Evolutionary conservation across 176 grass and related monocot genomes (phyloP).

Genomic region (Cymbopogon citratus): DNA sequence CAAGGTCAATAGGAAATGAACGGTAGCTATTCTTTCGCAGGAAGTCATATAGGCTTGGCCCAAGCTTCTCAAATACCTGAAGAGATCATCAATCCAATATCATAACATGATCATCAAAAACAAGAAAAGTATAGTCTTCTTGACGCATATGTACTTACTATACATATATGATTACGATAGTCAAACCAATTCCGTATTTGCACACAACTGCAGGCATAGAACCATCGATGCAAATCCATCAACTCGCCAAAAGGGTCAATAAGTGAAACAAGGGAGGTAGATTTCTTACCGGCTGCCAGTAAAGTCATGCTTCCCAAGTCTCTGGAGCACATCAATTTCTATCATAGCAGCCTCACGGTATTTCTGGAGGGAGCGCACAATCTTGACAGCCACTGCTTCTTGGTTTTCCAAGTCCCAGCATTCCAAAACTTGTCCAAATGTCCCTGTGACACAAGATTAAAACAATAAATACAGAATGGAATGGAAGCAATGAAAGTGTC

Average conservation of each 20-base stretch:
- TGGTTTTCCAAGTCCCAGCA: constrained; percentile 94
- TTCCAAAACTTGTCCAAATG: constrained; percentile 97
- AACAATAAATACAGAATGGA: neutral
- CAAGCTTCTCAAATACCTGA: constrained; percentile 96
- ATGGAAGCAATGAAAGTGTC: constrained; percentile 3
- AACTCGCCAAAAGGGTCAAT: constrained; percentile 44
- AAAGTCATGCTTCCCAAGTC: constrained; percentile 76
- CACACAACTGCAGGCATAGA: constrained; percentile 97
- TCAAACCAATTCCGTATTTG: constrained; percentile 99
- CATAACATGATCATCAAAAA: constrained; percentile 16
- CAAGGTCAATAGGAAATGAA: constrained; percentile 82
- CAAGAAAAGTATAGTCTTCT: constrained; percentile 23
- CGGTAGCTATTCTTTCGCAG: constrained; percentile 76
- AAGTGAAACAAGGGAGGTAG: constrained; percentile 28
- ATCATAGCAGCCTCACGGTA: constrained; percentile 99
- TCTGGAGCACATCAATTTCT: constrained; percentile 95
- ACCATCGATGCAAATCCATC: constrained; percentile 82
- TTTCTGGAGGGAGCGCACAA: constrained; percentile 85
- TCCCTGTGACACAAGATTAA: constrained; percentile 49
- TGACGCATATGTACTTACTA: constrained; percentile 92
- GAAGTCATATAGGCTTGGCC: constrained; percentile 87
- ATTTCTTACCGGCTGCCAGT: constrained; percentile 66
- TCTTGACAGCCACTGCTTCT: constrained; percentile 92
- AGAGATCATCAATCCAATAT: constrained; percentile 26
- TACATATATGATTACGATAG: constrained; percentile 99